Base-by-base conservation (phyloP, 805 yeast species). In the Barnettozyma pratensis region DNA sequence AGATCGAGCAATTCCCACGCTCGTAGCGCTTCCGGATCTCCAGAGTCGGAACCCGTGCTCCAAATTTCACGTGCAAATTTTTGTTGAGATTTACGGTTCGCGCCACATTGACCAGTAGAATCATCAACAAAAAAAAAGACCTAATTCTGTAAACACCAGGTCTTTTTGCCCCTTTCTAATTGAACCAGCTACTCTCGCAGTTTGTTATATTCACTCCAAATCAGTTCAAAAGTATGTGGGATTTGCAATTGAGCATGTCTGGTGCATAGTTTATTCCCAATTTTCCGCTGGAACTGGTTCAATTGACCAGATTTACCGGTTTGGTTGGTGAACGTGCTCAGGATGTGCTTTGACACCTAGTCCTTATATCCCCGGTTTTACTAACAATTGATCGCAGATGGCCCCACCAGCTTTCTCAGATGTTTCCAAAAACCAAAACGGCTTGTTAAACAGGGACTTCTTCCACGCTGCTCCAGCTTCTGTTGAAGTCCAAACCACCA, bases 401-500 rank as follows among this genome's bases (percentile, higher is more conserved):
- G 79, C 87, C 59, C 94, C 94, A 60, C 89, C 94, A 64, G 88
- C 92, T 67, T 92, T 84, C 80, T 81, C 96, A 58, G 97, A 91
- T 73, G 86, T 94, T 66, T 84, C 95, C 68, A 91, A 90, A 77
- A 81, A 87, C 68, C 79, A 96, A 74, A 91, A 90, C 77, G 94
- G 85, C 73, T 81, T 94, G 63, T 80, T 94, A 68, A 78, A 80
- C 75, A 85, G 76, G 73, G 99, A 94, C 74, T 94, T 90, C 83
- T 94, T 77, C 85, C 98, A 94, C 77, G 74, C 79, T 60, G 74
- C 92, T 56, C 87, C 94, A 55, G 94, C 94, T 59, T 73, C 94
- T 50, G 79, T 94, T 59, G 96, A 88, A 66, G 82, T 92, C 64
- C 86, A 87, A 77, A 85, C 98, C 59, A 80, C 79, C 58, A 96